Evolutionary conservation across 2,329 filamentous ascomycete species (phyloP).

Genomic region (Sphaceloma murrayae): DNA sequence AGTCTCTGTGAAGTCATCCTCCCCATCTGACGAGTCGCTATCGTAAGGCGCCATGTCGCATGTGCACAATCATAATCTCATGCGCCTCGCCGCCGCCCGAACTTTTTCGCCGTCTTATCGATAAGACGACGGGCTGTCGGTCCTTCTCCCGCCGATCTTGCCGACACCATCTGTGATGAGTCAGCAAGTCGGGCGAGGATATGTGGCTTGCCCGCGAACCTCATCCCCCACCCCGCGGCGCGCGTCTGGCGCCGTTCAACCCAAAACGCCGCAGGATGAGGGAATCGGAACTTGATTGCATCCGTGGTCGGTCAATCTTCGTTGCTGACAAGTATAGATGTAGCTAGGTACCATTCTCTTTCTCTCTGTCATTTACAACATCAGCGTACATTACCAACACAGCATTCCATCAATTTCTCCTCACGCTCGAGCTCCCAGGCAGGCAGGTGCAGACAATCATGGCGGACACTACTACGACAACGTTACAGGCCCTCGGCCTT

Average conservation of each 20-base stretch:
- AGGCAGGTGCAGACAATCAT: not conserved
- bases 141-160: no score
- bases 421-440: no score
- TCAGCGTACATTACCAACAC: not conserved
- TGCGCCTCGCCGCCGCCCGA: slow-evolving; percentile 1
- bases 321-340: not conserved
- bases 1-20: slow-evolving; percentile 65
- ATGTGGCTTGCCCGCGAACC: not conserved
- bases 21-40: slow-evolving; percentile 68
- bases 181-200: no score
- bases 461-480: slow-evolving; percentile 2
- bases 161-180: no score
- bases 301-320: not conserved
- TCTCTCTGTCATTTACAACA: not conserved
- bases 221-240: not conserved
- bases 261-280: not conserved
- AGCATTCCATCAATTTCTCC: no score
- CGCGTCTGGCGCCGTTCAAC: not conserved
- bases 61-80: not conserved
- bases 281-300: not conserved
- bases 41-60: slow-evolving; percentile 64
- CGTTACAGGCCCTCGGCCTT: slow-evolving; percentile 1
- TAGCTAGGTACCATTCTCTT: no score
- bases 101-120: slow-evolving; percentile 1
- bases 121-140: no score